Conservation (phyloP, 768 basidiomycete species). For the Trametes gibbosa region DNA sequence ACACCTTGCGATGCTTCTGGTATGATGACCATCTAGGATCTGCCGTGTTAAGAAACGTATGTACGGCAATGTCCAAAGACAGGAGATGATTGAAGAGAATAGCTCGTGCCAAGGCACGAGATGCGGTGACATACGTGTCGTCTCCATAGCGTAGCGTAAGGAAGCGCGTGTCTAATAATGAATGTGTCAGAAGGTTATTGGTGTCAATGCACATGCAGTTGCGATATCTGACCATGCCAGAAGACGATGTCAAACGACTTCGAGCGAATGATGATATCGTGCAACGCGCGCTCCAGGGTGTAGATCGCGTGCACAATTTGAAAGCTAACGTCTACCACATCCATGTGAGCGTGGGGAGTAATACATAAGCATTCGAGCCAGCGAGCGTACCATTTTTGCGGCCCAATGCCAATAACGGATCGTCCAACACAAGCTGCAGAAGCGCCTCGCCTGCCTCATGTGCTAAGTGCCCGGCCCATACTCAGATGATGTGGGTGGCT, state of each 20-base stretch:
- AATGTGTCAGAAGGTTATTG: background rate
- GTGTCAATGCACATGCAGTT: background rate
- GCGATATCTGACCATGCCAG: conserved; percentile 45
- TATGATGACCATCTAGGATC: conserved; percentile 53
- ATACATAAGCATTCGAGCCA: background rate
- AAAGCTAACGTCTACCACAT: conserved; percentile 56
- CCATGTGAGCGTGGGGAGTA: too few relatives aligned
- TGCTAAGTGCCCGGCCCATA: conserved; percentile 45
- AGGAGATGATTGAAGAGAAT: conserved; percentile 51
- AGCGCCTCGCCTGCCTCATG: conserved; percentile 55
- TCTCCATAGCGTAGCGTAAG: conserved; percentile 39
- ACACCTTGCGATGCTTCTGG: conserved; percentile 40
- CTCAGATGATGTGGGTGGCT: conserved; percentile 41
- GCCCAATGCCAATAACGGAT: conserved; percentile 59
- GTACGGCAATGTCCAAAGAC: conserved; percentile 40
- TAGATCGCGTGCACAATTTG: conserved; percentile 63
- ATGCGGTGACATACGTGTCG: conserved; percentile 37
- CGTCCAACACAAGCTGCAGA: conserved; percentile 54
- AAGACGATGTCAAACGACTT: conserved; percentile 65
- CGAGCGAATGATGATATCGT: conserved; percentile 46
- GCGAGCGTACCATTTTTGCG: conserved; percentile 37
- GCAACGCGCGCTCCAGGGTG: conserved; percentile 49
- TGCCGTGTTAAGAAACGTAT: conserved; percentile 42
- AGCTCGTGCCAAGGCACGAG: conserved; percentile 50
- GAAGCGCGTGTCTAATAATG: conserved; percentile 42